Evolutionary conservation across 2,329 filamentous ascomycete species (phyloP).

Genomic region (Penicillium vulpinum): DNA sequence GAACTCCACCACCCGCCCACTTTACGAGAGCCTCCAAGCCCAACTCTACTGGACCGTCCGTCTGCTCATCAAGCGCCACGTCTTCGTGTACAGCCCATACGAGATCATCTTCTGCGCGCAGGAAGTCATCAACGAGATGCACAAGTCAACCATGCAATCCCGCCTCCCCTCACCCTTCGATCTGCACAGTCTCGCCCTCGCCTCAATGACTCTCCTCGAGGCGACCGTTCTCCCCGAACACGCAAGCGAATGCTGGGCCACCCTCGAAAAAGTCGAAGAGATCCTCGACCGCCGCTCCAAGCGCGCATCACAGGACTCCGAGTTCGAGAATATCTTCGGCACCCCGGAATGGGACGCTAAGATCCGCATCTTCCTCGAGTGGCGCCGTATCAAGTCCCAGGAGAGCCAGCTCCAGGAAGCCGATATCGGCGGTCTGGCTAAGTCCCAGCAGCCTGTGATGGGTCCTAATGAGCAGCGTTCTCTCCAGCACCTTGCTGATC

Average conservation of each 20-base stretch:
- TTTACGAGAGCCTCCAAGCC: constrained; percentile 40
- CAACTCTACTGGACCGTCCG: constrained; percentile 47
- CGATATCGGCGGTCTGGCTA: constrained; percentile 13
- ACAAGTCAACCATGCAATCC: constrained; percentile 34
- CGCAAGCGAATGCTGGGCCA: constrained; percentile 40
- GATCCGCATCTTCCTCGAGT: constrained; percentile 43
- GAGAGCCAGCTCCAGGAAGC: constrained; percentile 34
- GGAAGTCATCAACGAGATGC: constrained; percentile 43
- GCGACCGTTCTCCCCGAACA: constrained; percentile 43
- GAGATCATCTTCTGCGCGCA: constrained; percentile 44
- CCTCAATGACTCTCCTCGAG: constrained; percentile 45
- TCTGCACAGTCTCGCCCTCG: constrained; percentile 42
- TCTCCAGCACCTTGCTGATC: constrained; percentile 45
- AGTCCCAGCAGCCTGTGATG: constrained; percentile 36
- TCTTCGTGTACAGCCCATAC: constrained; percentile 44
- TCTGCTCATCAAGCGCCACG: constrained; percentile 45
- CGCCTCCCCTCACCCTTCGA: constrained; percentile 43
- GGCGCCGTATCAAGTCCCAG: constrained; percentile 37
- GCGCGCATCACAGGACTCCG: constrained; percentile 26
- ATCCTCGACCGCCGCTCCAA: constrained; percentile 49
- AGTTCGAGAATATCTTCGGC: constrained; percentile 43
- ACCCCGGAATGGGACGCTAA: constrained; percentile 44
- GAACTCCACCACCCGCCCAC: constrained; percentile 26
- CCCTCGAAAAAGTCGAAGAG: constrained; percentile 53
- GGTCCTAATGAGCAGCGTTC: constrained; percentile 47